Evolutionary conservation across 768 basidiomycete species (phyloP), one percentile per base, ranked within the genome.

Genomic region (Paxillus ammoniavirescens): DNA sequence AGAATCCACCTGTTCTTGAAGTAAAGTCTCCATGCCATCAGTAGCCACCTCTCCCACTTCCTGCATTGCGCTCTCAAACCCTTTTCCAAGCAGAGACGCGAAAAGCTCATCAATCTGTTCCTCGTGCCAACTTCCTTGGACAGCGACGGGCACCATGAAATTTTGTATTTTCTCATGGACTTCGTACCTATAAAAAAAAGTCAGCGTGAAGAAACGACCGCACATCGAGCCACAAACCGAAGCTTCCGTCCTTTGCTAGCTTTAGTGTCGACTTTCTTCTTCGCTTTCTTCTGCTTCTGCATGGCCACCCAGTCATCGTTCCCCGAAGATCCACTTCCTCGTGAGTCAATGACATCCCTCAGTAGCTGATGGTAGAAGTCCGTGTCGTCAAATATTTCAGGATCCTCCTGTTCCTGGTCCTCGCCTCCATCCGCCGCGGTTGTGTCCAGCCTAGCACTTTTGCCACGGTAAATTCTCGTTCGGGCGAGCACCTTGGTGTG

Each of bases 51-150:
- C 55, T n/a, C 62, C 64, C 42, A 50, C 61, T 46, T 50, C 58
- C 42, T 52, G 59, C 56, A 64, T 61, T 13, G 71, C 65, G 45
- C 66, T 64, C 61, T 82, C 81, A 51, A 82, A 84, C 8, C 87
- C 87, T 65, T 79, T 85, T 1, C 95, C 94, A 30, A 98, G 77
- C 42, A 99, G 70, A 28, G 90, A 92, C 23, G 84, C 79, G 71
- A 99, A 98, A 50, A 98, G 72, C 67, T 98, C 96, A 65, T 99
- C 95, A 50, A 94, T 81, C 73, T 98, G 97, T 64, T 93, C 93
- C 55, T 98, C 93, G 58, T 96, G 93, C 97, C 97, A 99, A 51
- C 74, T 79, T 28, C 83, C 84, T 33, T 72, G 67, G 17, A 60
- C 58, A 7, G 82, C 81, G 12, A 94, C 85, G 6, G 96, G 96